Base-by-base conservation (phyloP, 495 filamentous ascomycete species). In the Lasiosphaeria ovina region DNA sequence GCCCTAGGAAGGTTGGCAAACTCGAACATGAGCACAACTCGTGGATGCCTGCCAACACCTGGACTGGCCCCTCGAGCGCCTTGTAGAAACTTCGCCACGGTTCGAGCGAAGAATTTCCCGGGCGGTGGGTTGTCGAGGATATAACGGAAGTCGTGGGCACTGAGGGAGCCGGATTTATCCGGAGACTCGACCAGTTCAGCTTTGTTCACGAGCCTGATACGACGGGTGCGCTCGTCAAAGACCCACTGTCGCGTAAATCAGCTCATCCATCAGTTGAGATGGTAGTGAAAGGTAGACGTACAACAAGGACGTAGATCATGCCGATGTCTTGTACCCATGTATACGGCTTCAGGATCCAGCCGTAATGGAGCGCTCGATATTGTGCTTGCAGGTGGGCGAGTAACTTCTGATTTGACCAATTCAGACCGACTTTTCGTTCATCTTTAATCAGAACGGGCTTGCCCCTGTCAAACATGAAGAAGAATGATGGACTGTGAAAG, bases 251-350 rank as follows among this genome's bases (percentile, higher is more conserved):
- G 38, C 38, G 38, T 40, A 40, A 40, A 40, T 40, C 38, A 40
- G 38, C 38, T 40, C 38, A 40, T 40, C 38, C 38, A 40, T 40
- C 38, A 40, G 38, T 40, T 40, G 38, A 6, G 38, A 40, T 51
- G 3, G n/a, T 10, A 10, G 48, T 3, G 31, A 51, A 51, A 51
- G 31, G 4, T 16, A 51, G n/a, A 51, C 48, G n/a, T 31, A 51
- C 48, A 32, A 55, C 34, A 34, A 55, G 53, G 31, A 55, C 53
- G 34, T 55, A 55, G 35, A 55, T 55, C 53, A 55, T 55, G 53
- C 53, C 53, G 36, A 55, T 42, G 38, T 55, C 53, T 10, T 42
- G 14, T 14, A 35, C 35, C 53, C 53, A 55, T n/a, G 35, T 44
- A 33, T 55, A 55, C 12, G 53, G 53, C 38, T 35, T 34, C 3